A percentile compares a stretch with the other conserved stretches of the same genome.
These are phyloP conservation scores for Ogataea kodamae DNA, from an alignment of 805 yeast species.

Conservation along the genomic window DNA sequence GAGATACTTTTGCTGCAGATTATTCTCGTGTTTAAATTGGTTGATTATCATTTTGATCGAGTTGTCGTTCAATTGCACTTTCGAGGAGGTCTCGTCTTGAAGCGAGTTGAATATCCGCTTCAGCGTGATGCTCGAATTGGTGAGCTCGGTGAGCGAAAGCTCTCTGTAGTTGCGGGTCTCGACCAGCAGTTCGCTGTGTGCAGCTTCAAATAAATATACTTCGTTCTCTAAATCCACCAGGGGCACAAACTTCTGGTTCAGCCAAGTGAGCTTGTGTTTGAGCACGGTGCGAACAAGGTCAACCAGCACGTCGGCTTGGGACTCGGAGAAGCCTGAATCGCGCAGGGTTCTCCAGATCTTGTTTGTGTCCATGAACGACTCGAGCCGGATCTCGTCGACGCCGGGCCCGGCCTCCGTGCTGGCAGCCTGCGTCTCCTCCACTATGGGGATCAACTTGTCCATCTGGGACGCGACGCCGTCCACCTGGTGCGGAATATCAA, in stretches of 20 bases:
- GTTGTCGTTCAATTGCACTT: conserved; percentile 61
- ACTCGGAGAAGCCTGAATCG: conserved; percentile 54
- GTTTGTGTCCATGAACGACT: conserved; percentile 57
- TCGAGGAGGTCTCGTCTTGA: conserved; percentile 68
- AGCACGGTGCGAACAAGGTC: conserved; percentile 37
- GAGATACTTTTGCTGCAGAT: conserved; percentile 64
- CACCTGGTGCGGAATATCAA: conserved; percentile 7
- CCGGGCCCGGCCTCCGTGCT: conserved; percentile 1
- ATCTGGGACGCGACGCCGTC: conserved; percentile 12
- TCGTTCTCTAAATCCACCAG: conserved; percentile 80
- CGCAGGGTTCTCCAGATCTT: conserved; percentile 51
- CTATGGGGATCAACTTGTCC: conserved; percentile 13
- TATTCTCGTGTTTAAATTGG: conserved; percentile 83
- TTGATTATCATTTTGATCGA: conserved; percentile 72
- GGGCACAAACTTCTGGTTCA: conserved; percentile 47
- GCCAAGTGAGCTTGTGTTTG: conserved; percentile 40
- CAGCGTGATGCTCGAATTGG: conserved; percentile 61
- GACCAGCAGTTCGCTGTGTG: conserved; percentile 78
- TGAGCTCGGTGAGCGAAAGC: conserved; percentile 60
- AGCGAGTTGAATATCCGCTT: conserved; percentile 70
- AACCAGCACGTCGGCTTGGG: conserved; percentile 60
- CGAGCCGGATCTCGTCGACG: conserved; percentile 27
- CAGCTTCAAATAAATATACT: conserved; percentile 84
- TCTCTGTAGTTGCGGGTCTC: conserved; percentile 75
- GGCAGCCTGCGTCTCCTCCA: conserved; percentile 5